Evolutionary conservation across 2,329 filamentous ascomycete genomes (phyloP), one percentile per base, ranked within the genome.

Genomic region (Penicillium janthinellum): DNA sequence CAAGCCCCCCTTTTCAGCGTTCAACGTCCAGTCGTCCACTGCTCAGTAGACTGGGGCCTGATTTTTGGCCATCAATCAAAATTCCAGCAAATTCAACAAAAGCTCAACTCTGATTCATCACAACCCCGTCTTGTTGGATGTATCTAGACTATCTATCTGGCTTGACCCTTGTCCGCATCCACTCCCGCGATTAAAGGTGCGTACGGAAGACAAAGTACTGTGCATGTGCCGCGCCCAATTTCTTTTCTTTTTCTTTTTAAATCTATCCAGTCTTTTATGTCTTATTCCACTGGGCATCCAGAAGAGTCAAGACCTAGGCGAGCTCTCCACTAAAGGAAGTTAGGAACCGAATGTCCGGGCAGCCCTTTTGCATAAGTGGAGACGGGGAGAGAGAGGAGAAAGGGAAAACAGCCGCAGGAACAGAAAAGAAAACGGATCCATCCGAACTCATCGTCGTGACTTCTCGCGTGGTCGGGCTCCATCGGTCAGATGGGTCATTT

Each of bases 341-440:
- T 67, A 70, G 64, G 68, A 71, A 72, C 71, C 71, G 65, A 68
- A 62, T 69, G 67, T 63, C 70, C 69, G 71, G 71, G 62, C 67
- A 64, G 59, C 64, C 64, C 65, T 64, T 47, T 59, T 70, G 65
- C 67, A 71, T 60, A 44, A 64, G 69, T 70, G 70, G 68, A 68
- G 62, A 56, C 68, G 63, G 63, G 25, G 25, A 38, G 41, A 35
- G 28, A 22, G 17, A 17, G 67, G 25, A 28, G 58, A 58, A 67
- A 62, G 62, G 60, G 65, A 64, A 65, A 62, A 53, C 61, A 70
- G 64, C 68, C 67, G 67, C 70, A 68, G 69, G 67, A 67, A 68
- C 68, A 66, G 67, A 59, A 57, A 38, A 38, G 47, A 51, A 54
- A 52, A 58, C 68, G 69, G 71, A 72, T 71, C 66, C 63, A 67